Evolutionary conservation across 345 rosid species (phyloP), one percentile per base, ranked within the genome.

Genomic region (Zanthoxylum bungeanum): DNA sequence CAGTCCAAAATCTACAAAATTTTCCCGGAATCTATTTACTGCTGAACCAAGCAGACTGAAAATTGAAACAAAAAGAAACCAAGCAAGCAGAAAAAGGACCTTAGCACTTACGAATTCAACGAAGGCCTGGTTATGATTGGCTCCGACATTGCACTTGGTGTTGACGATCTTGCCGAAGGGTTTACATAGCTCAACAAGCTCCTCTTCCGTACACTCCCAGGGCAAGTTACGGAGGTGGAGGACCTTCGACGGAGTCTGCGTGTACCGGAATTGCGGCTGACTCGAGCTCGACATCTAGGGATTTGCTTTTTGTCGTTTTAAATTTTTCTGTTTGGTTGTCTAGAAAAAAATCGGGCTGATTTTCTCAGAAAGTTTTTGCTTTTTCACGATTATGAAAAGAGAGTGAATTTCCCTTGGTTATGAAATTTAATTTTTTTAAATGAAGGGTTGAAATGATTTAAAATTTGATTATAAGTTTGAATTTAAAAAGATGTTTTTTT

Each of bases 211-310:
- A 68, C 98, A 90, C 79, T 94, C 97, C 98, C 97, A 94, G 0
- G 98, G 98, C 5, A 94, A 93, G 80, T 92, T 94, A 60, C 98
- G 87, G 27, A 94, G 89, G 74, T 94, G 98, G 61, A 94, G 83
- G 28, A 94, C 98, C 86, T 94, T 94, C 55, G 97, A 94, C 47
- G 97, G 96, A 31, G 99, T 89, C 78, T 95, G 99, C 14, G 99
- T 92, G 81, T 92, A 92, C 17, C 98, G 82, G 79, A 95, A 95
- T 84, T 92, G 98, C 2, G 88, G 86, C 73, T 87, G 97, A 28
- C 91, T 86, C 30, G 91, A 91, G 68, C 86, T 83, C 60, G 93
- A 91, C 98, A 89, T 89, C 73, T 72, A 37, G 51, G 62, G 17
- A 39, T 77, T 11, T 56, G 17, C 39, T 57, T 19, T 50, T 27